Evolutionary conservation across 192 early-diverging fungal genomes (phyloP).

Genomic region (Paraglomus occultum): DNA sequence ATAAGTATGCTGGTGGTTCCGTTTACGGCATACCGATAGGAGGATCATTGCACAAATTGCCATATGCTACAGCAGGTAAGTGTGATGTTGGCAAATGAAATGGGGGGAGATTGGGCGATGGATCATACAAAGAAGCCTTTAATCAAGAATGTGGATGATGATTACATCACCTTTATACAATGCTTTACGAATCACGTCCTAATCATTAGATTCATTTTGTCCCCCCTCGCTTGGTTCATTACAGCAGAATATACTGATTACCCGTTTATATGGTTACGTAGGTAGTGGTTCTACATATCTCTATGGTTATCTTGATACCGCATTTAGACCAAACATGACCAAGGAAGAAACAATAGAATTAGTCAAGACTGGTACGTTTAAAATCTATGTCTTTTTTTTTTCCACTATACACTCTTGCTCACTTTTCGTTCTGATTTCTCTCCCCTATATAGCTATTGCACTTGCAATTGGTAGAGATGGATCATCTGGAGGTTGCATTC

Average conservation of each 20-base stretch:
- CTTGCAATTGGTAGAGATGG: conserved; percentile 96
- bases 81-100: too few relatives aligned
- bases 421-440: conserved; percentile 8
- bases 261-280: conserved; percentile 21
- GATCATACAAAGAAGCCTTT: too few relatives aligned
- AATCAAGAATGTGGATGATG: background rate
- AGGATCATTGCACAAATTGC: conserved; percentile 86
- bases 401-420: background rate
- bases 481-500: conserved; percentile 94
- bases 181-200: background rate
- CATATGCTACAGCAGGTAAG: conserved; percentile 89
- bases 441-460: conserved; percentile 63
- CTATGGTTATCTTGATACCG: conserved; percentile 96
- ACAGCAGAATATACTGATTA: background rate
- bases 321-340: conserved; percentile 77
- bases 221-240: too few relatives aligned
- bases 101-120: background rate
- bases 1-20: conserved; percentile 81
- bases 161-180: too few relatives aligned
- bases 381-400: background rate
- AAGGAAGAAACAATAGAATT: conserved; percentile 87
- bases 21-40: conserved; percentile 93
- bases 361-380: conserved; percentile 84
- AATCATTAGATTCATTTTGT: background rate
- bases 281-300: conserved; percentile 95